Base-by-base conservation (phyloP, 2,329 filamentous ascomycete genomes). In the Daldinia eschscholtzii region DNA sequence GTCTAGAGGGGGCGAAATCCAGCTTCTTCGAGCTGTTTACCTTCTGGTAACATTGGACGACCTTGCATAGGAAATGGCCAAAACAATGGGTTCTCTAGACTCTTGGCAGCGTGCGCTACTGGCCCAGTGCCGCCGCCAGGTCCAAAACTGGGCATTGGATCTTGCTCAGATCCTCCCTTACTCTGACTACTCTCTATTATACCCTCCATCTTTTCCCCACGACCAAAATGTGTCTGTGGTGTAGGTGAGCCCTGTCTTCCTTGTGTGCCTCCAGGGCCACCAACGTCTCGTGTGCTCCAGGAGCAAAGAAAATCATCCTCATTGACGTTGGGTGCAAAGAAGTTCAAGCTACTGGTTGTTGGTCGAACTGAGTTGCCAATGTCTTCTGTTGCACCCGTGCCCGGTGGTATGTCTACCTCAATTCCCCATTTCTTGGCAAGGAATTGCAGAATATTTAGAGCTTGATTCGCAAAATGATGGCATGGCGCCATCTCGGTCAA, bases 31-130 rank as follows among this genome's bases (percentile, higher is more conserved):
- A 89, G 72, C 57, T 83, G 79, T 33, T 80, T 73, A 0, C 85
- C 85, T 0, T 76, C 80, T 0, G 85, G 83, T 30, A 89, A 70
- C 64, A 88, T 85, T 2, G 87, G 86, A 23, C 86, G 81, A 0
- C 87, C 87, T 71, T 88, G 87, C 84, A 88, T 85, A 0, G 87
- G 87, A 67, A 88, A 89, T 0, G 87, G 86, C 87, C 87, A 89
- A 72, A 88, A 88, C 1, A 88, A 77, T 18, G 86, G 86, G 61
- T 88, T 88, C 65, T 86, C 83, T 68, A 83, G 76, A 20, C 73
- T 78, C 23, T 82, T 81, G 0, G 80, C 80, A 6, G 64, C 41
- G 4, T 72, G 71, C 4, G 63, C 64, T 30, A 62, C 50, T 28
- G 65, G 61, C 5, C 71, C 60, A 9, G 33, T 77, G 60, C 41